Evolutionary conservation across 2,329 filamentous ascomycete genomes (phyloP), one percentile per base, ranked within the genome.

Genomic region (Penicillium sp.): DNA sequence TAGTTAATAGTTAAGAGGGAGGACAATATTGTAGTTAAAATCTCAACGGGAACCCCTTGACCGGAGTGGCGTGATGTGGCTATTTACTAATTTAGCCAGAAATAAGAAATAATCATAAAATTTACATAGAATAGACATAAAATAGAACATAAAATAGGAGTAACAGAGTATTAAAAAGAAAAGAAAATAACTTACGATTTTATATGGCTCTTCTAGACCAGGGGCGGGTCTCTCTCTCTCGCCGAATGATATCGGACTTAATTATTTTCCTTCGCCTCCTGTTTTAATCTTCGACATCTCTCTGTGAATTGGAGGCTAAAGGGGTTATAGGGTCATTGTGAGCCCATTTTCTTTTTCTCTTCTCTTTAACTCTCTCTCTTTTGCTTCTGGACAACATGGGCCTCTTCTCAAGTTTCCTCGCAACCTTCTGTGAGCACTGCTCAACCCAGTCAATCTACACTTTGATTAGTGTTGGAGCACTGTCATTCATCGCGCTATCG

Each of bases 401-500:
- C 61, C 66, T 83, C 55, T 75, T 84, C 63, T 70, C 79, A 45
- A 69, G 74, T 42, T 62, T 82, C 56, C 69, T 80, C 56, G 76
- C 77, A 60, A 76, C 60, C 43, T 56, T 78, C 55, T 76, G 74
- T 58, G 68, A 74, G 64, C 78, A 73, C 63, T 80, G 75, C 76
- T 74, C 77, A 55, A 74, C 66, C 64, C 77, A 72, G 65, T 79
- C 73, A 50, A 70, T 73, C 44, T 79, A 77, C 69, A 73, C 78
- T 44, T 68, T 84, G 51, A 67, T 75, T 51, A 69, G 71, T 35
- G 66, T 78, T 44, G 78, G 69, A 48, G 64, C 80, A 57, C 66
- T 75, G 63, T 75, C 77, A 61, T 76, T 84, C 68, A 64, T 84
- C 61, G 72, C 76, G 30, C 65, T 84, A 41, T 75, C 85, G 17